These are phyloP conservation scores for Clitocybe nebularis DNA, from an alignment of 1,284 basidiomycete genomes.

Conservation along the genomic window DNA sequence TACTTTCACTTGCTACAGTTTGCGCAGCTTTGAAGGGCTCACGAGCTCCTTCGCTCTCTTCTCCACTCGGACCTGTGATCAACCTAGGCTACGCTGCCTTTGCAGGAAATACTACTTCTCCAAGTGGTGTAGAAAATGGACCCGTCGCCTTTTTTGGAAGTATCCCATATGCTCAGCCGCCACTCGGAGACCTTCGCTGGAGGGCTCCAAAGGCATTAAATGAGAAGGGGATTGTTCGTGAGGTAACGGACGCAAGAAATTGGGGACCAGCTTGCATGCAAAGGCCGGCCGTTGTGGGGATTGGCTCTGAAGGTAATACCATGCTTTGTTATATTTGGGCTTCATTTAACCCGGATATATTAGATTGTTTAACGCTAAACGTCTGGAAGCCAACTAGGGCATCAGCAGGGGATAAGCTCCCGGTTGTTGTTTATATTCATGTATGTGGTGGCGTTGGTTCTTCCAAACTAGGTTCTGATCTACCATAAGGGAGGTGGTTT, in stretches of 20 bases:
- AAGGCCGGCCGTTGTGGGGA: constrained; percentile 36
- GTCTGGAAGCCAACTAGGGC: constrained; percentile 43
- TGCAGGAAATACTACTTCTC: constrained; percentile 38
- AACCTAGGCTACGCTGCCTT: constrained; percentile 39
- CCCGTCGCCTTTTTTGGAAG: constrained; percentile 40
- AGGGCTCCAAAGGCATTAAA: constrained; percentile 34
- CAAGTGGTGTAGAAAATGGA: constrained; percentile 29
- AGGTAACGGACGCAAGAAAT: constrained; percentile 35
- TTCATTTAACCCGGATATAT: not conserved
- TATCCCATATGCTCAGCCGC: constrained; percentile 42
- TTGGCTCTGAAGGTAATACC: constrained; percentile 36
- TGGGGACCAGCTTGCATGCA: constrained; percentile 42
- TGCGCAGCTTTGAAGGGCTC: not conserved
- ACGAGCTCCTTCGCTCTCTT: constrained; percentile 14
- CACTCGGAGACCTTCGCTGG: constrained; percentile 37
- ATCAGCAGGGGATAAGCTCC: constrained; percentile 31
- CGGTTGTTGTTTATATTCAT: constrained; percentile 44
- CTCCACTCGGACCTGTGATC: constrained; percentile 33
- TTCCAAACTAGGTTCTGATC: not conserved
- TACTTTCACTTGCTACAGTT: too few relatives aligned
- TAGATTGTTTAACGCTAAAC: constrained; percentile 43
- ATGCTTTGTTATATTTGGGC: not conserved
- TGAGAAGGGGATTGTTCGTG: constrained; percentile 21
- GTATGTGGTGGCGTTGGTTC: constrained; percentile 18
- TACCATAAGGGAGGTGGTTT: constrained; percentile 38